Base-by-base conservation (phyloP, 805 yeast species). In the Lipomyces chichibuensis region DNA sequence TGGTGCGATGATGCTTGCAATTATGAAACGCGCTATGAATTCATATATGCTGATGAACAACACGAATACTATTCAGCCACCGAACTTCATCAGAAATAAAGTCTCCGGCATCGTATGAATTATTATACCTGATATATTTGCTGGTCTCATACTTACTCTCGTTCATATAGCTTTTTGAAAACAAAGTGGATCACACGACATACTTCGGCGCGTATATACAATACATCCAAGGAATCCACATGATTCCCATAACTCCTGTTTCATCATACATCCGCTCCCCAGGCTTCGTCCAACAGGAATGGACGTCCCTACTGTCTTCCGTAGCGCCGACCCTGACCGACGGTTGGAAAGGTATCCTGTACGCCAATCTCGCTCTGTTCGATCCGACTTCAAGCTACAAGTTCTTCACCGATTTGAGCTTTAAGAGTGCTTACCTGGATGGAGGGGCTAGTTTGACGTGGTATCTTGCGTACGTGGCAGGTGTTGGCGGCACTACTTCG, bases 371-470 rank as follows among this genome's bases (percentile, higher is more conserved):
- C 64, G 97, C 97, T 0, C 79, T 93, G 25, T 84, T 78, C 73
- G 91, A 92, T 74, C 93, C 97, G 0, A 72, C 75, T 43, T 64
- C 83, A 0, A 82, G 96, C 0, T 91, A 87, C 75, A 71, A 79
- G 2, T 92, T 85, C 77, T 91, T 91, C 76, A 75, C 87, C 1
- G 75, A 84, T 46, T 72, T 80, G 6, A 80, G 79, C 64, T 92
- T 91, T 83, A 75, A 80, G 56, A 79, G 80, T n/a, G 73, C 77
- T 2, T 84, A 83, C 70, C 84, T 93, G 59, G 98, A 93, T 74
- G 85, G 85, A 65, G 98, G 98, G 1, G 94, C 92, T 83, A 87
- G 94, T 37, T 80, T 87, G 69, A 89, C 97, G 0, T 92, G 97
- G 96, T 88, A 93, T 11, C 80, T 92, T 69, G 87, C 96, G 0